Evolutionary conservation across 495 filamentous ascomycete genomes (phyloP), one percentile per base, ranked within the genome.

Genomic region (Tuber calosporum): DNA sequence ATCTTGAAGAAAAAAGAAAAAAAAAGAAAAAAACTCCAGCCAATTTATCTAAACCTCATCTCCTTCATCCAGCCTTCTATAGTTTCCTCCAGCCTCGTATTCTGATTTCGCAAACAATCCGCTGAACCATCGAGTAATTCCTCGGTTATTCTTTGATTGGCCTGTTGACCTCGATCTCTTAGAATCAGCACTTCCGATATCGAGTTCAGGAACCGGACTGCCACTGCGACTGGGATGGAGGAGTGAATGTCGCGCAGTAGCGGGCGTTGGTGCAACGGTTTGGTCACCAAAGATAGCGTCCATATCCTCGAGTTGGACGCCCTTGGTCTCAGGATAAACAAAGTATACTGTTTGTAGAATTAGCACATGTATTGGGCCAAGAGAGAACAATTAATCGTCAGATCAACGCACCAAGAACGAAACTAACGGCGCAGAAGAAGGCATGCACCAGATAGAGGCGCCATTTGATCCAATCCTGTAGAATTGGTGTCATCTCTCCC

Each of bases 231-330:
- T 80, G 66, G 72, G 69, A 43, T 77, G 74, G 45, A 81, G 71
- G 20, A 81, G 70, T 1, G 79, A 80, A 20, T 77, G 70, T 48
- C 62, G 58, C 45, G 75, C 79, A 15, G 79, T 81, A 40, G 75
- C 69, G 62, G 79, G 79, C 45, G 79, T 81, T 68, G 79, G 67
- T 37, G 72, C 73, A 66, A 72, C 78, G 72, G 72, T 79, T 81
- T 72, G 83, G 73, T 71, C 83, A 22, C 69, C 83, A 72, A 74
- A 84, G n/a, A 75, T 81, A 72, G 41, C 62, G 72, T 71, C 90
- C 95, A 99, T 99, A 78, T 99, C 96, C 84, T 99, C 95, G 74
- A 99, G 86, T 75, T 93, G 89, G 78, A 99, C 90, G 74, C 94
- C 94, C 79, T 93, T 93, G 0, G 95, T 99, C 84, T 99, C 95